phyloP scores from a whole-genome alignment of 306 rosid species.

The Citrullus mucosospermus region DNA sequence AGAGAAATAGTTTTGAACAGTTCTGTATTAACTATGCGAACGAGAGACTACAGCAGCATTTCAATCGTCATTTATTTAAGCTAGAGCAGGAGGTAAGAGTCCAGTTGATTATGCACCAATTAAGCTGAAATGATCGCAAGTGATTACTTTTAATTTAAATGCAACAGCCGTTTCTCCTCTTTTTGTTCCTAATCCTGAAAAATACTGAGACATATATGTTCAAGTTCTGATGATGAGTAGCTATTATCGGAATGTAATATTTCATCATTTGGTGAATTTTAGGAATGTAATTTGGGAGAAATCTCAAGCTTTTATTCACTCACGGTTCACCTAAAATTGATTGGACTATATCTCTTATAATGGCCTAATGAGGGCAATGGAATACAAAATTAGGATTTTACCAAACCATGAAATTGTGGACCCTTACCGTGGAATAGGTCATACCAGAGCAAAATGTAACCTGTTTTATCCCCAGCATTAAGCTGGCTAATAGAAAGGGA shows the following conservation, averaged over 20 bases:
- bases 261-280: not conserved
- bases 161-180: not conserved
- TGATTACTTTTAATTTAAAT: not conserved
- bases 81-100: slow-evolving; percentile 89
- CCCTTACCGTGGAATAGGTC: not conserved
- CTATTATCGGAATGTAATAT: not conserved
- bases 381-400: not conserved
- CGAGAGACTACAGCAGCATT: slow-evolving; percentile 94
- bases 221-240: not conserved
- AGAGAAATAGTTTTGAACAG: slow-evolving; percentile 98
- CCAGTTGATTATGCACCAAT: not conserved
- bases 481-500: not conserved
- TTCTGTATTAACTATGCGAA: slow-evolving; percentile 98
- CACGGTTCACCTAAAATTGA: not conserved
- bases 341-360: not conserved
- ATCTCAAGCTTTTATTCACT: not conserved
- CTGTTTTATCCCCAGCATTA: not conserved
- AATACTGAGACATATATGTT: not conserved
- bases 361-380: not conserved
- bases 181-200: not conserved
- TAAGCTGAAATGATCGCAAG: not conserved
- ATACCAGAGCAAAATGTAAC: not conserved
- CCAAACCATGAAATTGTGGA: not conserved
- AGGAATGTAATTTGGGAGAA: not conserved
- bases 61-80: slow-evolving; percentile 96